Evolutionary conservation across 306 rosid species (phyloP), one percentile per base, ranked within the genome.

Genomic region (Biancaea sappan): DNA sequence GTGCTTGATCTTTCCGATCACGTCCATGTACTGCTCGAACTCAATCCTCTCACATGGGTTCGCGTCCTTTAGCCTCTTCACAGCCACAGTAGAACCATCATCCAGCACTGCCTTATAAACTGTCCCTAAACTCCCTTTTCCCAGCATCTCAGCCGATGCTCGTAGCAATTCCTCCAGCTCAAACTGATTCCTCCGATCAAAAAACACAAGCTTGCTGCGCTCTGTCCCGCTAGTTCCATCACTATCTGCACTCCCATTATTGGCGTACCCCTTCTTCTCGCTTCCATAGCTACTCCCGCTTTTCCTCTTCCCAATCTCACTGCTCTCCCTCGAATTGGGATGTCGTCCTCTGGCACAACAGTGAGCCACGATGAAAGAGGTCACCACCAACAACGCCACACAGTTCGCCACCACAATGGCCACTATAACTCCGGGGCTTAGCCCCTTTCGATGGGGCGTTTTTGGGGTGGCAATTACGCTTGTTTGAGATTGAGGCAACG

Each of bases 121-220:
- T 24, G 97, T 94, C 60, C 99, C 99, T 76, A 94, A 81, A 84
- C 98, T 82, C 18, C 99, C 99, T 71, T 94, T 94, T 53, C 99
- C 99, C 1, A 94, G 81, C 98, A 94, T 92, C 88, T 94, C 99
- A 16, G 99, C 99, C 66, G 99, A 94, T 0, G 99, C 98, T 28
- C 92, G 66, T 40, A 94, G 91, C 85, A 94, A 79, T 75, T 94
- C 98, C 71, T 94, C 99, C 3, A 94, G 89, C 96, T 94, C 99
- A 77, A 94, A 94, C 74, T 86, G 82, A 65, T 73, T 92, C 81
- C 88, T 82, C 69, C 92, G 50, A 8, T 94, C 99, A 14, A 94
- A 92, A 64, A 92, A 94, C 66, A 94, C 96, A 0, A 94, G 81
- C 82, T 79, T 92, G 78, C 96, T 92, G 26, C 84, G 60, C 3